Evolutionary conservation across 768 basidiomycete genomes (phyloP), one percentile per base, ranked within the genome.

Genomic region (Naematelia encephala): DNA sequence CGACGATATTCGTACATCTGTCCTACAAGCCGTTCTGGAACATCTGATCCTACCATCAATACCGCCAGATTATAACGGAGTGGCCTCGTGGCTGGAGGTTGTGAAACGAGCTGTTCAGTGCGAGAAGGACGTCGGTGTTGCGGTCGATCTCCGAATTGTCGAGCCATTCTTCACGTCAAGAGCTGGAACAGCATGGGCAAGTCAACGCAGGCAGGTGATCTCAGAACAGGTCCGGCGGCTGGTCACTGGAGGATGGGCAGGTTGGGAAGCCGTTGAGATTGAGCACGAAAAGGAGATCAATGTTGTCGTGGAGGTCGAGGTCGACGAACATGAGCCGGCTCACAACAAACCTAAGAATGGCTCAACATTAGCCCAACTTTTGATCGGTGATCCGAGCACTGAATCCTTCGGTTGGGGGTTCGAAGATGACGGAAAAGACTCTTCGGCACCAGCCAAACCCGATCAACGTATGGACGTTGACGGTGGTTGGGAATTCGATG

Each of bases 101-200:
- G 76, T 86, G 1, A 66, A 80, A 21, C 76, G 79, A n/a, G 85
- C 87, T 4, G 84, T 87, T 3, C 72, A 77, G 2, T 87, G 91
- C 44, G 91, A 94, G 78, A 78, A 81, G 11, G 76, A 23, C 14
- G 30, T 56, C 26, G 8, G 12, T 1, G 5, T 44, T 26, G 56
- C 63, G 12, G 30, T 45, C 14, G 77, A 78, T 4, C 84, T 86
- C 46, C 79, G 79, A 23, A 78, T 84, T 5, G 82, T 93, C 56
- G 82, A 83, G 67, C 67, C 77, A 4, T 94, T 91, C 89, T 83
- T 82, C 2, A 82, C 86, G 16, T 12, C 5, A 50, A 82, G 84
- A 3, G 81, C 89, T 11, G 82, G 84, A 16, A 77, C 81, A 2
- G 88, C 90, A 74, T 94, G 91, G 73, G 91, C 91, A 73, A 84